Evolutionary conservation across 2,329 filamentous ascomycete species (phyloP).

Genomic region (Thyridium curvatum): DNA sequence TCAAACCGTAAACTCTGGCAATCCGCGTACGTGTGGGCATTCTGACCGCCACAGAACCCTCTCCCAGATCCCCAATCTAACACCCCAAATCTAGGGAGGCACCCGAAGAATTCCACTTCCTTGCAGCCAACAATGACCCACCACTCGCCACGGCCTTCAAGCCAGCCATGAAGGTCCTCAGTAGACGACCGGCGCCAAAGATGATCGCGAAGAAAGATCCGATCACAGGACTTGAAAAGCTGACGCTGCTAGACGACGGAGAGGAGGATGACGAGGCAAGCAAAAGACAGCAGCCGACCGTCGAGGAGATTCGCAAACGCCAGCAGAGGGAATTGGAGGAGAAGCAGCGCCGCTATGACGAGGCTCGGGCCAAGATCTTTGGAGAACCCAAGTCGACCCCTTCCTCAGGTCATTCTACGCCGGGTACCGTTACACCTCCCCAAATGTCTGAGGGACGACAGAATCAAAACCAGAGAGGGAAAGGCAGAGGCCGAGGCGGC

Average conservation of each 20-base stretch:
- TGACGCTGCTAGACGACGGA: conserved; percentile 41
- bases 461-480: conserved; percentile 34
- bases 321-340: conserved; percentile 78
- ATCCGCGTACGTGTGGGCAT: conserved; percentile 59
- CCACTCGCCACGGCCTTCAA: conserved; percentile 68
- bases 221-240: conserved; percentile 37
- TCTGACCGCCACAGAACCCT: conserved; percentile 1
- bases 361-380: conserved; percentile 82
- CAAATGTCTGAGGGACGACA: conserved; percentile 37
- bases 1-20: conserved; percentile 84
- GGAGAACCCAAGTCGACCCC: conserved; percentile 46
- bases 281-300: conserved; percentile 56
- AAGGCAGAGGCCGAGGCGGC: conserved; percentile 36
- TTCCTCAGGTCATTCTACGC: conserved; percentile 54
- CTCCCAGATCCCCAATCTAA: conserved; percentile 2
- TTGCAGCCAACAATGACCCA: conserved; percentile 42
- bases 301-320: conserved; percentile 71
- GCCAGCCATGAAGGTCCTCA: conserved; percentile 76
- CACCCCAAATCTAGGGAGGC: conserved; percentile 52
- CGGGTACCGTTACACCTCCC: conserved; percentile 57
- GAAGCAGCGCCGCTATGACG: conserved; percentile 85
- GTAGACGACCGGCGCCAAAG: conserved; percentile 66
- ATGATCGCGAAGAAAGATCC: conserved; percentile 53
- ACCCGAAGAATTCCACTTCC: conserved; percentile 67
- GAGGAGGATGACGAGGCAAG: conserved; percentile 62